Base-by-base conservation (phyloP, 2,329 filamentous ascomycete species). In the Cladosporium colombiae region DNA sequence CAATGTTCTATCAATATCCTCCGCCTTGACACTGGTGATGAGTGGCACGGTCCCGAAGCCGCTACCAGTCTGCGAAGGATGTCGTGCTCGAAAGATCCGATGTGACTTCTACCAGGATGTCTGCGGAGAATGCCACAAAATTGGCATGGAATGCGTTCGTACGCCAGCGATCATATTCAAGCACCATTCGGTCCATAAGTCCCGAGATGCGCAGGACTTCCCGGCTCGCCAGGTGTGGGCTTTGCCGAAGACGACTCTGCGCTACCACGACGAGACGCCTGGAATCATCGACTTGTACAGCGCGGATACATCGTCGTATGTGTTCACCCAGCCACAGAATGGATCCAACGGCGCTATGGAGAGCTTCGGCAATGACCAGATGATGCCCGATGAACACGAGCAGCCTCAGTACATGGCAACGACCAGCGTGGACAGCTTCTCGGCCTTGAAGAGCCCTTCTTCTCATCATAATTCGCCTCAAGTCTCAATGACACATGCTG, bases 61-160 rank as follows among this genome's bases (percentile, higher is more conserved):
- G n/a, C 49, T 62, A 37, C 49, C 60, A 37, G 68, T 69, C n/a
- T 69, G 68, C 49, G 58, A 68, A 50, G 59, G 31, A 55, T 70
- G 68, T 57, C 63, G 68, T 49, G 57, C 66, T 23, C 65, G 68
- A n/a, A 65, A 70, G 31, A 49, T 66, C 31, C 66, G 53, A 59
- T 70, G 68, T 50, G 68, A 70, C 40, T 53, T 57, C 33, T 62
- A 61, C 40, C 57, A 64, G 27, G 53, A 57, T 14, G 35, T 53
- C 23, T 70, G 68, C 53, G 55, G 64, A 35, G 58, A 70, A 46
- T 70, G 68, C 64, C 55, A 23, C 10, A 61, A 50, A 18, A 55
- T 64, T 21, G 67, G 65, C 10, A 62, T 70, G 27, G 65, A 69
- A 21, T 70, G 68, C 40, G 50, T 68, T 16, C 65, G 68, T 11